These are phyloP conservation scores for Trichoderma erinaceum DNA, from an alignment of 495 filamentous ascomycete genomes.

Conservation along the genomic window DNA sequence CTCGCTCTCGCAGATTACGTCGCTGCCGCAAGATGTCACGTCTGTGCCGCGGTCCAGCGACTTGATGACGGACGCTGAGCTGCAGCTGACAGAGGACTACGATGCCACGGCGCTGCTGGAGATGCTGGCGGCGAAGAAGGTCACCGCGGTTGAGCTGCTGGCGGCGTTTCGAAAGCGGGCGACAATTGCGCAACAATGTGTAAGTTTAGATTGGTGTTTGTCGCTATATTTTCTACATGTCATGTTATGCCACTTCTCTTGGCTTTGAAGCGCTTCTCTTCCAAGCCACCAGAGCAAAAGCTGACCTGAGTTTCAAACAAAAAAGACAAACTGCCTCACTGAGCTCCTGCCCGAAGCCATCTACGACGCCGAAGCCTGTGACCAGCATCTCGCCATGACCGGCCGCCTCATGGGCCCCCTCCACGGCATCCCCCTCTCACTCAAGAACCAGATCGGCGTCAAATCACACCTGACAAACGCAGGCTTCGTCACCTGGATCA, in stretches of 20 bases:
- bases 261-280: neutral
- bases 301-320: neutral
- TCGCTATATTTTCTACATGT: neutral
- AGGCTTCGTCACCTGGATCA: slow-evolving; percentile 44
- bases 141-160: neutral
- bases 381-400: slow-evolving; percentile 7
- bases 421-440: slow-evolving; percentile 61
- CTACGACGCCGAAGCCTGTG: slow-evolving; percentile 7
- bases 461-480: slow-evolving; percentile 47
- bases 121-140: slow-evolving; percentile 7
- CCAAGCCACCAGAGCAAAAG: neutral
- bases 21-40: slow-evolving; percentile 1
- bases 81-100: slow-evolving; percentile 8
- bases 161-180: slow-evolving; percentile 1
- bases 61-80: neutral
- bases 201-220: neutral
- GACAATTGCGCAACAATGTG: slow-evolving; percentile 2
- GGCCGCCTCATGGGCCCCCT: slow-evolving; percentile 46
- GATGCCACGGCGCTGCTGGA: slow-evolving; percentile 12
- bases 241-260: neutral
- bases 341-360: slow-evolving; percentile 8
- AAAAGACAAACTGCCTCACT: neutral
- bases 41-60: neutral
- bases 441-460: slow-evolving; percentile 62
- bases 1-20: neutral